These are phyloP conservation scores for Bolboschoenoplectus hybrid DNA, from an alignment of 202 grass and related monocot genomes.

Conservation along the genomic window DNA sequence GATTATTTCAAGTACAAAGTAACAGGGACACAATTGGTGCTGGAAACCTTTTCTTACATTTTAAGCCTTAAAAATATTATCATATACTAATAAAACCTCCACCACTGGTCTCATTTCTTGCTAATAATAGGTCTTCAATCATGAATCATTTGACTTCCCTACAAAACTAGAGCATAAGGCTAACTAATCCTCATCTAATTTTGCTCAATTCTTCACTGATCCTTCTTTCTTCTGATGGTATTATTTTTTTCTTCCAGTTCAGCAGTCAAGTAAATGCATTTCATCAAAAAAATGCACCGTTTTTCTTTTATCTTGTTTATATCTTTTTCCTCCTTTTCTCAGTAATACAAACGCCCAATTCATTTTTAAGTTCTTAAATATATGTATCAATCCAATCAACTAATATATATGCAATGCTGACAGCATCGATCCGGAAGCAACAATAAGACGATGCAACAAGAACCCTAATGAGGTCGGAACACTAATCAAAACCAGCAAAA, in stretches of 20 bases:
- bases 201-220: not conserved
- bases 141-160: not conserved
- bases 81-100: not conserved
- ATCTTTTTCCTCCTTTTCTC: not conserved
- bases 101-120: not conserved
- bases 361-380: slow-evolving; percentile 21
- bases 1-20: not conserved
- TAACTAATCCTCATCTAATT: not conserved
- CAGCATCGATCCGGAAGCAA: not conserved
- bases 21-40: not conserved
- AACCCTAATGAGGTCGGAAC: slow-evolving; percentile 38
- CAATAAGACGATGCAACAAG: slow-evolving; percentile 31
- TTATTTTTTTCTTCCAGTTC: not conserved
- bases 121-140: not conserved
- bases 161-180: not conserved
- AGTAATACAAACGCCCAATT: not conserved
- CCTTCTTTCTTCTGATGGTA: not conserved
- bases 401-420: slow-evolving; percentile 33
- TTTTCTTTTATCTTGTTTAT: not conserved
- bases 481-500: slow-evolving; percentile 33
- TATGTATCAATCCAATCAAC: slow-evolving; percentile 21
- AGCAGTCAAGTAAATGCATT: not conserved
- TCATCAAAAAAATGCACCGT: not conserved
- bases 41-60: not conserved
- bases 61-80: not conserved